A percentile compares a stretch with the other conserved stretches of the same genome.
phyloP scores from a whole-genome alignment of 768 basidiomycete species.

The Suillus subaureus region DNA sequence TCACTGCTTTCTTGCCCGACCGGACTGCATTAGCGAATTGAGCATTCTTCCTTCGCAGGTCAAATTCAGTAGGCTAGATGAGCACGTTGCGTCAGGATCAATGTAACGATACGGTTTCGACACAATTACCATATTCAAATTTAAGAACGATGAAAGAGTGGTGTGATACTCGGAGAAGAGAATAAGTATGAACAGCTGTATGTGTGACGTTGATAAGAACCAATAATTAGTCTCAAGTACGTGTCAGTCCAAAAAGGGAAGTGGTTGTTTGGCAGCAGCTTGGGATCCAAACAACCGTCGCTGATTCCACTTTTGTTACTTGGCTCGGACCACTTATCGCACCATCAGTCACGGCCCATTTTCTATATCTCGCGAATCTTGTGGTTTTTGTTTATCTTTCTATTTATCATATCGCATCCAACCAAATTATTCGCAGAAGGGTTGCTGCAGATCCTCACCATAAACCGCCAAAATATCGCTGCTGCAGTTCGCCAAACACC shows the following conservation, averaged over 20 bases:
- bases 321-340: no score
- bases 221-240: constrained; percentile 11
- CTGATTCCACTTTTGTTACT: no score
- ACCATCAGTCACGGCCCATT: no score
- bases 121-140: constrained; percentile 33
- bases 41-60: constrained; percentile 77
- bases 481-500: no score
- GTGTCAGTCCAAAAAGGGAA: constrained; percentile 17
- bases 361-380: no score
- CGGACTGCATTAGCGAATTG: constrained; percentile 78
- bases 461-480: no score
- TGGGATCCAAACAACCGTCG: constrained; percentile 32
- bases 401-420: no score
- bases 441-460: no score
- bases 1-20: constrained; percentile 75
- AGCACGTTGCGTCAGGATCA: background rate
- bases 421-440: no score
- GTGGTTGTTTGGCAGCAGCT: constrained; percentile 28
- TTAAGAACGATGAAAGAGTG: constrained; percentile 28
- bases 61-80: constrained; percentile 75
- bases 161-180: constrained; percentile 19
- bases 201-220: constrained; percentile 9
- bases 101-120: background rate
- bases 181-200: constrained; percentile 4
- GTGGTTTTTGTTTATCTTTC: no score